A percentile compares a stretch with the other conserved stretches of the same genome.
Conservation (phyloP, 2,329 filamentous ascomycete species). For the Colletotrichum destructivum region DNA sequence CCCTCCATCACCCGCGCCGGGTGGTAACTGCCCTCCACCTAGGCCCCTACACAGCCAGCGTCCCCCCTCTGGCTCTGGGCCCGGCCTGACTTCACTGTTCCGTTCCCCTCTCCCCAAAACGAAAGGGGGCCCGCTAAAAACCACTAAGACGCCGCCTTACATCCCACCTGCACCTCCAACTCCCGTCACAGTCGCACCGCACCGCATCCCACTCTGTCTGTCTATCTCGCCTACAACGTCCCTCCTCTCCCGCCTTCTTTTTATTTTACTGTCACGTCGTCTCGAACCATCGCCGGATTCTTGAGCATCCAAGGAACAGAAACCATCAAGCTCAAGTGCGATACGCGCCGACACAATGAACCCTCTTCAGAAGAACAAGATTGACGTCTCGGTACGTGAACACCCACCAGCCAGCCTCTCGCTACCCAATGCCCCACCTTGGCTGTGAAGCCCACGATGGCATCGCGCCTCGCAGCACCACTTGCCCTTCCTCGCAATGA, state of each 20-base stretch:
- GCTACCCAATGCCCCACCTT: slow-evolving; percentile 37
- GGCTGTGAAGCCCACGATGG: slow-evolving; percentile 16
- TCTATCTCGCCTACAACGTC: slow-evolving; percentile 25
- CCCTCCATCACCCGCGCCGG: slow-evolving; percentile 10
- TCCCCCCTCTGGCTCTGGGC: slow-evolving; percentile 23
- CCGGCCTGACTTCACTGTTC: slow-evolving; percentile 35
- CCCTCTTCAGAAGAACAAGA: slow-evolving; percentile 98
- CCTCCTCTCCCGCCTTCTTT: slow-evolving; percentile 24
- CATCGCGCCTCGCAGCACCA: slow-evolving; percentile 15
- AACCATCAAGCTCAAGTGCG: neutral
- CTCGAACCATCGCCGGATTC: neutral
- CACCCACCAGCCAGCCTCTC: slow-evolving; percentile 30
- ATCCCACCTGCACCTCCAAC: slow-evolving; percentile 39
- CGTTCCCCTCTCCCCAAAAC: slow-evolving; percentile 29
- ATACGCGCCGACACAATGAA: slow-evolving; percentile 75
- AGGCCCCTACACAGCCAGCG: neutral
- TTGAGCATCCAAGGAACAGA: neutral
- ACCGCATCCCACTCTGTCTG: slow-evolving; percentile 32
- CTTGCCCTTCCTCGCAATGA: slow-evolving; percentile 6
- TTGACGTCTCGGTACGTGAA: slow-evolving; percentile 89
- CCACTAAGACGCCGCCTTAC: slow-evolving; percentile 37
- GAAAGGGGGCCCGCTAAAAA: slow-evolving; percentile 40
- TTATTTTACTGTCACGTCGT: slow-evolving; percentile 6
- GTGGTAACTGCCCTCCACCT: slow-evolving; percentile 2
- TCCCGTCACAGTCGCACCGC: slow-evolving; percentile 38